Evolutionary conservation across 345 rosid species (phyloP), one percentile per base, ranked within the genome.

Genomic region (Eucalyptus shirleyi): DNA sequence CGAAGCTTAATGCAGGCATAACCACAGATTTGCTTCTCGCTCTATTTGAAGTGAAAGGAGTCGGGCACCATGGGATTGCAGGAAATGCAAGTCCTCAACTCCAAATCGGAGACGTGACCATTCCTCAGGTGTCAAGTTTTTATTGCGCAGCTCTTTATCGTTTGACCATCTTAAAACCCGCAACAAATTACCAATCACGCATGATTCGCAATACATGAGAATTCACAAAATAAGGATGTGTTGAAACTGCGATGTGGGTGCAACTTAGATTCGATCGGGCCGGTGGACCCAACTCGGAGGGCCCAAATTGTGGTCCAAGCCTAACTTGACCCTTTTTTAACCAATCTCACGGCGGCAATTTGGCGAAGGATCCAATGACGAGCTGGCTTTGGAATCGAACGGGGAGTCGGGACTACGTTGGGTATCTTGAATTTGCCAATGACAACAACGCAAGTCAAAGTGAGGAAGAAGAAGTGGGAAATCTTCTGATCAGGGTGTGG

Each of bases 31-130:
- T 95, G 82, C 89, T 95, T 30, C 89, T 95, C 19, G 93, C 90
- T 86, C 53, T 96, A 4, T 95, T 96, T 86, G 91, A 91, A 90
- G 91, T 96, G 53, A 92, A 90, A 89, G 97, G 99, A 12, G 95
- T 97, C 6, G 51, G 95, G 88, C 99, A 95, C 90, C 91, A 94
- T 87, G 99, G 97, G 90, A 94, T 97, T 47, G 96, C 96, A 26
- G 98, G 96, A 40, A 96, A 96, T 65, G 96, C 95, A 88, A 93
- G 94, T 88, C 93, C 93, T 42, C 16, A 86, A 24, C 95, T 95
- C 80, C 90, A 93, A 88, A 93, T 96, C 32, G 98, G 95, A 40
- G 95, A 95, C 50, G 95, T 95, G 3, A 94, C 95, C 32, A 91
- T 95, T 67, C 95, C 96, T 55, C 88, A 96, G 96, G 96, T 93